Evolutionary conservation across 75 land plant species (phyloP), one percentile per base, ranked within the genome.

Genomic region (Selaginella tamariscina): DNA sequence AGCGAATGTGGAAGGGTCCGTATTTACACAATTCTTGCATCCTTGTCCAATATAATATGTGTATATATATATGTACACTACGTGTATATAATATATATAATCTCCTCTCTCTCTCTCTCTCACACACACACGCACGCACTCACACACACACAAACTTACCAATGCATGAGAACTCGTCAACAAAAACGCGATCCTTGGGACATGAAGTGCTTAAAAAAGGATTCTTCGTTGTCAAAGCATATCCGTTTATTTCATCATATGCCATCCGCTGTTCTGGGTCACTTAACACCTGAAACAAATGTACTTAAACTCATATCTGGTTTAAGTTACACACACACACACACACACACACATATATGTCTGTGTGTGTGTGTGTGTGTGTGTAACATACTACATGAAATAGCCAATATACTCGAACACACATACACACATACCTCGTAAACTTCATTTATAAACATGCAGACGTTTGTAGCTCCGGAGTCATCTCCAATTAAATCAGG

Each of bases 241-340:
- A 89, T 31, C 98, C 98, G 80, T 93, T 86, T 68, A 93, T 93
- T 73, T 93, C 96, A 79, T 93, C 98, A 77, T 93, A 93, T 28
- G 89, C 77, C 85, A 76, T 83, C 0, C 98, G 75, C 63, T 93
- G 95, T 55, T 91, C 83, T 26, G 98, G 95, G 62, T 93, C 98
- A 76, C 98, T 93, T 18, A 93, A 81, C 55, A 93, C 87, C 98
- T 93, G 82, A 65, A 75, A 39, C 49, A 39, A 5, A 39, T 15
- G 11, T 5, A 39, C n/a, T n/a, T n/a, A n/a, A n/a, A n/a, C n/a
- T n/a, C n/a, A n/a, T n/a, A n/a, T n/a, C n/a, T n/a, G n/a, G n/a
- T n/a, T n/a, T n/a, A n/a, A n/a, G n/a, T n/a, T n/a, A n/a, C n/a
- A n/a, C n/a, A n/a, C n/a, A n/a, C n/a, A n/a, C n/a, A n/a, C n/a